These are phyloP conservation scores for Trichosporon coremiiforme DNA, from an alignment of 1,284 basidiomycete species.

Conservation along the genomic window DNA sequence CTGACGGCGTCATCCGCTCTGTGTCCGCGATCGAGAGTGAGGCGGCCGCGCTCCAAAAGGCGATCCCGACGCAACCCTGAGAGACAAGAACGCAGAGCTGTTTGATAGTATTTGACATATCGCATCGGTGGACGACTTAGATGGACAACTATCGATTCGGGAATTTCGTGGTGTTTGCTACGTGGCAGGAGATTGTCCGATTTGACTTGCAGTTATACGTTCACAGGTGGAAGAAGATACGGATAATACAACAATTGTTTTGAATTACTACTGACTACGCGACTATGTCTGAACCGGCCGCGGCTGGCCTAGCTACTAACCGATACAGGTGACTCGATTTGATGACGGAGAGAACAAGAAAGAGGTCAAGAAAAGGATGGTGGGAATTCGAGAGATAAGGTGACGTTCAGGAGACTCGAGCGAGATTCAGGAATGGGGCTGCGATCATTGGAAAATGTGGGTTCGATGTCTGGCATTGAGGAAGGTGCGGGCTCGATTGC, in stretches of 20 bases:
- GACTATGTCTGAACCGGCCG: not conserved
- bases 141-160: not conserved
- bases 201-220: not conserved
- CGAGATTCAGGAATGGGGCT: not conserved
- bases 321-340: not conserved
- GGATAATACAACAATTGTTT: not conserved
- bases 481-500: no score
- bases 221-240: not conserved
- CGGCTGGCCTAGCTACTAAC: not conserved
- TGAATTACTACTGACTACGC: not conserved
- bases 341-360: not conserved
- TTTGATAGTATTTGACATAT: not conserved
- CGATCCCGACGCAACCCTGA: not conserved
- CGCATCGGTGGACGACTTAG: not conserved
- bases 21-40: constrained; percentile 3
- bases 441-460: no score
- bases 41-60: not conserved
- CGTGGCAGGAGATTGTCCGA: not conserved
- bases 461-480: no score
- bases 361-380: not conserved
- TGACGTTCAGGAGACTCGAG: not conserved
- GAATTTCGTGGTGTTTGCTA: not conserved
- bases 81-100: not conserved
- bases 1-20: constrained; percentile 5
- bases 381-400: not conserved